These are phyloP conservation scores for Eucalyptus victrix DNA, from an alignment of 345 rosid genomes.

Conservation along the genomic window DNA sequence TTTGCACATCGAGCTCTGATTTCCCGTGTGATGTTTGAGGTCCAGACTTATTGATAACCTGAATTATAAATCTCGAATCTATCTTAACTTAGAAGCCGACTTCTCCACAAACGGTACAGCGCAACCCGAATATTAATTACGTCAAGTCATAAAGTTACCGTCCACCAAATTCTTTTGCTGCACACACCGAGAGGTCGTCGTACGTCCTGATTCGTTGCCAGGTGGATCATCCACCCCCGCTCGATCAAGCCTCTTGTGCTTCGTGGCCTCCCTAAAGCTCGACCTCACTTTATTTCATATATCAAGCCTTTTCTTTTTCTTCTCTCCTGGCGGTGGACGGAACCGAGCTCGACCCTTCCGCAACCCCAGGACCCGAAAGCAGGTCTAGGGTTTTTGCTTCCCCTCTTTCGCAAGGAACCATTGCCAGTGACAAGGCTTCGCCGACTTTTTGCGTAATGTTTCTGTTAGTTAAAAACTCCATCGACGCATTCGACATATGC, in stretches of 20 bases:
- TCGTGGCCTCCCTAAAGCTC: not conserved
- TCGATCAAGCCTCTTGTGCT: not conserved
- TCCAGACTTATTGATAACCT: not conserved
- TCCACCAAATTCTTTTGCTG: not conserved
- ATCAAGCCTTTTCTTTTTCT: not conserved
- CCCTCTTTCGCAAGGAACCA: not conserved
- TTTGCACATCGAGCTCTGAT: fast-evolving
- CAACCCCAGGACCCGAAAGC: not conserved
- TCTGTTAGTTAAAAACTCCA: not conserved
- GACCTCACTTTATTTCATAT: not conserved
- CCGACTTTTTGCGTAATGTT: not conserved
- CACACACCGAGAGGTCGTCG: not conserved
- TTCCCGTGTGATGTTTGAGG: fast-evolving
- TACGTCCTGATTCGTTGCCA: not conserved
- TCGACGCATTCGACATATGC: not conserved
- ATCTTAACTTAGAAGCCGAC: not conserved
- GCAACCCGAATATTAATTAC: not conserved
- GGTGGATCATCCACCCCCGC: not conserved
- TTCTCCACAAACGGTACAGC: not conserved
- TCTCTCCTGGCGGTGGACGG: not conserved
- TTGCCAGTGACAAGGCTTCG: not conserved
- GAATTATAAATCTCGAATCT: too few relatives aligned
- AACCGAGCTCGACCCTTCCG: not conserved
- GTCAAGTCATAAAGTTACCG: not conserved
- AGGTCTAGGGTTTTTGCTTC: not conserved